phyloP scores from a whole-genome alignment of 495 filamentous ascomycete genomes.

The Neurospora sp. region DNA sequence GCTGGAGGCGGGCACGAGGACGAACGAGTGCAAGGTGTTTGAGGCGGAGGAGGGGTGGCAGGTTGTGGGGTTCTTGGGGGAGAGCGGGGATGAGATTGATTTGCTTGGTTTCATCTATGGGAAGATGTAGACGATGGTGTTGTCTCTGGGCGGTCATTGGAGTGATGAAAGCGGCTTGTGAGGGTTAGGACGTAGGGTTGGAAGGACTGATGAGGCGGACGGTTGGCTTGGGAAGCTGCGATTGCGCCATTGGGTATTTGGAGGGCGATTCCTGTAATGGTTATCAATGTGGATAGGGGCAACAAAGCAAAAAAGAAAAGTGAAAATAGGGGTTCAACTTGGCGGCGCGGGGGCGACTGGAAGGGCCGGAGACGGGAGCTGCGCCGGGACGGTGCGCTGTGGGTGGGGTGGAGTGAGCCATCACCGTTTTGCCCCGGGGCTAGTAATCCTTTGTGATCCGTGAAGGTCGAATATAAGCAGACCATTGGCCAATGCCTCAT shows the following conservation, averaged over 20 bases:
- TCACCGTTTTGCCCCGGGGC: not conserved
- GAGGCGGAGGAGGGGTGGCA: constrained; percentile 43
- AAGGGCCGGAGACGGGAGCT: not conserved
- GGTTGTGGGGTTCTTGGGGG: constrained; percentile 49
- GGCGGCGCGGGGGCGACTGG: not conserved
- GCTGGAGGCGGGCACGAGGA: constrained; percentile 37
- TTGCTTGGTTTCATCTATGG: constrained; percentile 47
- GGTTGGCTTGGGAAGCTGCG: too few species aligned
- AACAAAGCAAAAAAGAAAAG: not conserved
- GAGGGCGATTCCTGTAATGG: too few species aligned
- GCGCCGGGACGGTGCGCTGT: not conserved
- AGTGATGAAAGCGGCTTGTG: not conserved
- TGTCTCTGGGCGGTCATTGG: constrained; percentile 9
- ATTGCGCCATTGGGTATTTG: too few species aligned
- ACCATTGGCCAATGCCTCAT: not conserved
- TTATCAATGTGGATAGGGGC: too few species aligned
- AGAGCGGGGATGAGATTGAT: constrained; percentile 49
- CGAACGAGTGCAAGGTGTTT: constrained; percentile 39
- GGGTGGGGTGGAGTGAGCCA: not conserved
- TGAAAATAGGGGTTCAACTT: not conserved
- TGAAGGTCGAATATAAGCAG: not conserved
- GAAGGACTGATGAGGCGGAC: not conserved
- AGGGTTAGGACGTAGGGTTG: not conserved
- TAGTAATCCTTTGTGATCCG: not conserved
- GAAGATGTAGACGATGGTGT: constrained; percentile 15